phyloP scores from a whole-genome alignment of 495 filamentous ascomycete genomes.

The Mytilinidion resinicola region DNA sequence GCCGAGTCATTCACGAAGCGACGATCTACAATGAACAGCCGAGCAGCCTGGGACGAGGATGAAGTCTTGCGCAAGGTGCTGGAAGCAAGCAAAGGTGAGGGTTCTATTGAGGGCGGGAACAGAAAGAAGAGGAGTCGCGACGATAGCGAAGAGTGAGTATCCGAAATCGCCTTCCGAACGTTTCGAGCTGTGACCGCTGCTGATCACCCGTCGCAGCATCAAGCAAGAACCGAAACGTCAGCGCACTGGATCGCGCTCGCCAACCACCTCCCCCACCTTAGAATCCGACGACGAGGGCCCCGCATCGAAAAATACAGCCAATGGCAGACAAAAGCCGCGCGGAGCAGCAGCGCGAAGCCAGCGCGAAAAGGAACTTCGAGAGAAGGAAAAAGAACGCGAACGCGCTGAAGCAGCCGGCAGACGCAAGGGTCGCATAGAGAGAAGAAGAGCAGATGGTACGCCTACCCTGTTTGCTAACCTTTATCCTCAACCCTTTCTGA shows the following conservation, averaged over 20 bases:
- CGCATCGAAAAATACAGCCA: constrained; percentile 38
- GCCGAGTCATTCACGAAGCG: constrained; percentile 54
- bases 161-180: neutral
- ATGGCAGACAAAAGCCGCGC: constrained; percentile 55
- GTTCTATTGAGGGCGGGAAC: constrained; percentile 47
- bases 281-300: constrained; percentile 68
- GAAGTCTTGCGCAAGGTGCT: constrained; percentile 83
- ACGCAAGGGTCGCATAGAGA: constrained; percentile 66
- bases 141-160: constrained; percentile 84
- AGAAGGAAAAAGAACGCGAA: constrained; percentile 54
- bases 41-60: constrained; percentile 92
- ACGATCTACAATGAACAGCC: constrained; percentile 95
- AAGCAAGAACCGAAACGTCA: constrained; percentile 60
- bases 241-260: constrained; percentile 64
- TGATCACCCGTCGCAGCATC: constrained; percentile 35
- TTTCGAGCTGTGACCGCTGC: too few relatives aligned
- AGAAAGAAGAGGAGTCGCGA: constrained; percentile 79
- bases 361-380: constrained; percentile 65
- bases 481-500: constrained; percentile 26
- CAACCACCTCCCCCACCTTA: constrained; percentile 45
- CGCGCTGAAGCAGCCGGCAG: constrained; percentile 64
- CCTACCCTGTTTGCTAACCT: neutral
- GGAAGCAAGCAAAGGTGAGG: constrained; percentile 76
- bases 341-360: constrained; percentile 59
- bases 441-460: constrained; percentile 71